Conservation (phyloP, 2,329 filamentous ascomycete species). For the Penicillium sp. region DNA sequence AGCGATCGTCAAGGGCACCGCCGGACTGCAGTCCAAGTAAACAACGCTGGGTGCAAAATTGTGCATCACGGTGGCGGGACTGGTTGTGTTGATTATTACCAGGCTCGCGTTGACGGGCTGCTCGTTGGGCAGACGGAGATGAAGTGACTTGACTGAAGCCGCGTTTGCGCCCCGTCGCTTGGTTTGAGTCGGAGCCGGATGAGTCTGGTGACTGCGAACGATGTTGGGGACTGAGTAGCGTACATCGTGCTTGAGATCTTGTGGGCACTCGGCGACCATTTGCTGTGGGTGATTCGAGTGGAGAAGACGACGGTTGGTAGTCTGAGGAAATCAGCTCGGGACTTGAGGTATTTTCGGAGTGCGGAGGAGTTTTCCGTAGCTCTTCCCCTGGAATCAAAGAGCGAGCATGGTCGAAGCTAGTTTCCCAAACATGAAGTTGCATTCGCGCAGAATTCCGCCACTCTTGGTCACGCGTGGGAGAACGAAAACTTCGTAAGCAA, state of each 20-base stretch:
- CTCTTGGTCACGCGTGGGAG: constrained; percentile 13
- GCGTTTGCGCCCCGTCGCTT: background rate
- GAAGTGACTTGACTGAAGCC: background rate
- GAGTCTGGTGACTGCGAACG: background rate
- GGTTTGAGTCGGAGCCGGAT: background rate
- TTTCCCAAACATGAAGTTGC: constrained; percentile 16
- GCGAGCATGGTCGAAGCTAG: constrained; percentile 15
- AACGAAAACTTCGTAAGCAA: constrained; percentile 20
- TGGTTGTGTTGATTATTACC: background rate
- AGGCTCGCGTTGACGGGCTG: background rate
- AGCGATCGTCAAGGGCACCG: constrained; percentile 18
- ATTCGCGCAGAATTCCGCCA: constrained; percentile 17
- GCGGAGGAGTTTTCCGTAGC: constrained; percentile 8
- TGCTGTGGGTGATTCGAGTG: constrained; percentile 2
- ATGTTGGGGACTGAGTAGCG: background rate
- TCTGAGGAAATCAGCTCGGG: constrained; percentile 11
- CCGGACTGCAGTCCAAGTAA: constrained; percentile 22
- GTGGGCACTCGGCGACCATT: background rate
- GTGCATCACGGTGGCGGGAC: constrained; percentile 8
- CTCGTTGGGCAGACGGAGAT: background rate
- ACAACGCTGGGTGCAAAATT: constrained; percentile 26
- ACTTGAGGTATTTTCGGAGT: constrained; percentile 17
- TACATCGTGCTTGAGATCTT: background rate
- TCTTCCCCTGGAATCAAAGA: constrained; percentile 18
- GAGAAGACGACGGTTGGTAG: constrained; percentile 20